These are phyloP conservation scores for Tieghemiomyces parasiticus DNA, from an alignment of 192 early-diverging fungal species.

Conservation along the genomic window DNA sequence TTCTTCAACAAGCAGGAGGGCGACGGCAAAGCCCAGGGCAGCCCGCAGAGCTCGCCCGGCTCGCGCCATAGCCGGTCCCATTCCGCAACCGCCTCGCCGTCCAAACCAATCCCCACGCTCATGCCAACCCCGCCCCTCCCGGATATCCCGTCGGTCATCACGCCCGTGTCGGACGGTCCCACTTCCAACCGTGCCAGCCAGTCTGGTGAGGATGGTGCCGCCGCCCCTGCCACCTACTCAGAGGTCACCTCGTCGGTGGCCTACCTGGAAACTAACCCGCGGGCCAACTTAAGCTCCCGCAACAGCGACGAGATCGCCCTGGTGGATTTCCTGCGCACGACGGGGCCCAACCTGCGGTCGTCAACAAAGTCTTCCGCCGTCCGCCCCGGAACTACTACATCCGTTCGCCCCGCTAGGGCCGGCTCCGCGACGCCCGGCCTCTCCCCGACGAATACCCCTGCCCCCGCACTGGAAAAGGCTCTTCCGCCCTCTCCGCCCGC, in stretches of 20 bases:
- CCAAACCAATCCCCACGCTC: background rate
- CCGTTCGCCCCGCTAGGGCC: background rate
- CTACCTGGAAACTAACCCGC: background rate
- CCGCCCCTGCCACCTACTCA: too few relatives aligned
- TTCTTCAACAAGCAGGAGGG: constrained; percentile 7
- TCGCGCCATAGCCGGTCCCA: background rate
- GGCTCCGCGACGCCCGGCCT: background rate
- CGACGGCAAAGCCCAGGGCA: too few relatives aligned
- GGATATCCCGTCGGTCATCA: background rate
- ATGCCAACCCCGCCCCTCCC: background rate
- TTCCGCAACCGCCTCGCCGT: background rate
- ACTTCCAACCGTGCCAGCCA: background rate
- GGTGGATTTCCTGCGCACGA: background rate
- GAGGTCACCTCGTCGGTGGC: background rate
- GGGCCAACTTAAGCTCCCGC: background rate
- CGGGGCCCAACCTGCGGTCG: background rate
- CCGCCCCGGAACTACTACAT: background rate
- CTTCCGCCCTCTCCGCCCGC: background rate
- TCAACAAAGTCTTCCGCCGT: background rate
- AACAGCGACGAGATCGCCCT: background rate
- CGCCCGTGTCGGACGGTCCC: background rate
- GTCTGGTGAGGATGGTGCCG: too few relatives aligned
- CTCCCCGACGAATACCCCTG: background rate
- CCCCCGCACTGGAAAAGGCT: constrained; percentile 2
- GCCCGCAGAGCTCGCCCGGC: too few relatives aligned